Evolutionary conservation across 495 filamentous ascomycete genomes (phyloP).

Genomic region (Terfezia boudieri): DNA sequence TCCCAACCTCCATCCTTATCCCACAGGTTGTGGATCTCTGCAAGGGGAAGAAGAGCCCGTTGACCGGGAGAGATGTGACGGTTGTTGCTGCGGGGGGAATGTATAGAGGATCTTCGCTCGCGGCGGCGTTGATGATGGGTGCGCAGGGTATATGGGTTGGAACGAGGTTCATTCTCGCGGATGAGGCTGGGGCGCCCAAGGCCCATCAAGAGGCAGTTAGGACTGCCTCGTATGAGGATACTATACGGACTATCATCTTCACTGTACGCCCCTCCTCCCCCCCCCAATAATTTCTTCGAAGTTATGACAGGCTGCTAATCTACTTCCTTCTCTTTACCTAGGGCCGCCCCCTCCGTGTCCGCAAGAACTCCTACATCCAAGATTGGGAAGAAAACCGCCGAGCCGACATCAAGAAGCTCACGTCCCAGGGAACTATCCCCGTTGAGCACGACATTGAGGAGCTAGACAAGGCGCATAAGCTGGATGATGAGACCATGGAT

Average conservation of each 20-base stretch:
- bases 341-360: constrained; percentile 80
- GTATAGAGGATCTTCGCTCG: constrained; percentile 76
- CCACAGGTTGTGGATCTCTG: constrained; percentile 69
- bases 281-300: not conserved
- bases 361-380: constrained; percentile 74
- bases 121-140: constrained; percentile 78
- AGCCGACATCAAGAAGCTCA: constrained; percentile 77
- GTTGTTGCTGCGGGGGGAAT: constrained; percentile 88
- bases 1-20: constrained; percentile 71
- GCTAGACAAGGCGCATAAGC: constrained; percentile 30
- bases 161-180: constrained; percentile 78
- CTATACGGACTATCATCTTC: constrained; percentile 91
- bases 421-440: constrained; percentile 67
- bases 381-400: constrained; percentile 90
- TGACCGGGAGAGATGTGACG: constrained; percentile 70
- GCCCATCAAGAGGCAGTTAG: constrained; percentile 92
- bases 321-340: constrained; percentile 9
- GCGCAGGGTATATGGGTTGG: constrained; percentile 89
- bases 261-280: constrained; percentile 30
- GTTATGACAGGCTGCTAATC: constrained; percentile 10
- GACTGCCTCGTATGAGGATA: constrained; percentile 82
- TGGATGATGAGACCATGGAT: constrained; percentile 59
- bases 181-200: constrained; percentile 83
- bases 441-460: constrained; percentile 88
- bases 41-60: constrained; percentile 59